phyloP scores from a whole-genome alignment of 2,329 filamentous ascomycete species.

The Albophoma yamanashiensis region DNA sequence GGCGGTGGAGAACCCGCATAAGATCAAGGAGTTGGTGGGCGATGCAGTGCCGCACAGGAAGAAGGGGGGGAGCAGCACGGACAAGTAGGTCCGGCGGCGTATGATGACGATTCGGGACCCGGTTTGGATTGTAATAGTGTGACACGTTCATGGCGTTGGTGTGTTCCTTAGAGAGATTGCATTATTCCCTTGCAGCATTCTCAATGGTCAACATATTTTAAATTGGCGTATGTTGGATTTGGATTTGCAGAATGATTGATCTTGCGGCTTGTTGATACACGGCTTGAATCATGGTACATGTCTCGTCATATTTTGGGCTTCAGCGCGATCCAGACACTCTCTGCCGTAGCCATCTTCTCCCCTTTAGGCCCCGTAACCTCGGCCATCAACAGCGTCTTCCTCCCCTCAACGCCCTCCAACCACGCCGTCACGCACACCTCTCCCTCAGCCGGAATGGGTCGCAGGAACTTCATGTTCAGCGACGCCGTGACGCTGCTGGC shows the following conservation, averaged over 20 bases:
- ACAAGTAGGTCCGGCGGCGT: background rate
- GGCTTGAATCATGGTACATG: too few relatives aligned
- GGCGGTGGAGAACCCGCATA: conserved; percentile 37
- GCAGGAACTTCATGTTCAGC: conserved; percentile 23
- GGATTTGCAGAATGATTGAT: too few relatives aligned
- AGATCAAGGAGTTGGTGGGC: conserved; percentile 27
- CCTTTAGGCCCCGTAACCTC: conserved; percentile 19
- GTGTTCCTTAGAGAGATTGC: background rate
- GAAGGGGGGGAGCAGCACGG: conserved; percentile 4
- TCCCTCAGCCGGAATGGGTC: conserved; percentile 16
- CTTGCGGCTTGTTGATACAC: background rate
- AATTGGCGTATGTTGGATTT: background rate
- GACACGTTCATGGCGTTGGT: background rate
- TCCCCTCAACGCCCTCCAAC: conserved; percentile 19
- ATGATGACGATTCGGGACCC: background rate
- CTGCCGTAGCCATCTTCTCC: conserved; percentile 16
- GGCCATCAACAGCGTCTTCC: conserved; percentile 20
- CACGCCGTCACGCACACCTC: conserved; percentile 19
- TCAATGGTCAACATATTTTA: background rate
- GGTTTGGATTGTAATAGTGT: background rate
- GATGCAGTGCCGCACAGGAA: conserved; percentile 12
- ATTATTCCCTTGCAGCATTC: background rate
- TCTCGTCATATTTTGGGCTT: conserved; percentile 15
- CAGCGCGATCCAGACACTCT: conserved; percentile 22
- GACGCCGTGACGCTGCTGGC: conserved; percentile 21